These are phyloP conservation scores for Nicotiana benthamiana DNA, from an alignment of 257 asterid species.

Conservation along the genomic window DNA sequence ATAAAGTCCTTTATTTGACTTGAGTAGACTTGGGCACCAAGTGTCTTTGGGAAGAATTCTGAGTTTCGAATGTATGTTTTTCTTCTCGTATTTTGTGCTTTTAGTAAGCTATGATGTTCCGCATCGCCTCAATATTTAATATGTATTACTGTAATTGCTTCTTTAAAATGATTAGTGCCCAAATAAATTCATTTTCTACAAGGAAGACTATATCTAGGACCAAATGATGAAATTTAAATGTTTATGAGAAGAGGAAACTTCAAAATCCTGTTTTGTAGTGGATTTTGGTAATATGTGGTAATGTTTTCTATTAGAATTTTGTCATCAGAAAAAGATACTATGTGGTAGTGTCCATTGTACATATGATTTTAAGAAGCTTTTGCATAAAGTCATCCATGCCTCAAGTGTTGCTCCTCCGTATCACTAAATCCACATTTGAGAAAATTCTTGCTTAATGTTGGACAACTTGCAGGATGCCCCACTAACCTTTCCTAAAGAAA, in stretches of 20 bases:
- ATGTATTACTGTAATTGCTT: background rate
- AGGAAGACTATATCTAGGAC: background rate
- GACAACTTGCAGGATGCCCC: background rate
- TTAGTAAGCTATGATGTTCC: background rate
- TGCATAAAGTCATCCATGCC: background rate
- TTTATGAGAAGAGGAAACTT: background rate
- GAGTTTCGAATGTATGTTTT: background rate
- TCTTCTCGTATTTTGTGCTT: background rate
- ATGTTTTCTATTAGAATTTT: too few species aligned
- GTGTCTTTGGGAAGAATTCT: background rate
- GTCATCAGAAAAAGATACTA: background rate
- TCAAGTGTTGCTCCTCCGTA: background rate
- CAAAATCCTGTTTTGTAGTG: background rate
- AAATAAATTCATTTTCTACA: background rate
- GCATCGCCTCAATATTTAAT: background rate
- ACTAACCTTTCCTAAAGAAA: background rate
- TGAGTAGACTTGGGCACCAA: background rate
- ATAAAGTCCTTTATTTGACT: background rate
- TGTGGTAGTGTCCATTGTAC: background rate
- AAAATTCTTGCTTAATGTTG: background rate
- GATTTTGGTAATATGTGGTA: background rate
- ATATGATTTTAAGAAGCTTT: background rate
- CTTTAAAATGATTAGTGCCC: background rate
- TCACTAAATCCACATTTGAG: background rate
- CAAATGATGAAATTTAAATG: background rate